Base-by-base conservation (phyloP, 345 rosid species). In the Arabis alpina region DNA sequence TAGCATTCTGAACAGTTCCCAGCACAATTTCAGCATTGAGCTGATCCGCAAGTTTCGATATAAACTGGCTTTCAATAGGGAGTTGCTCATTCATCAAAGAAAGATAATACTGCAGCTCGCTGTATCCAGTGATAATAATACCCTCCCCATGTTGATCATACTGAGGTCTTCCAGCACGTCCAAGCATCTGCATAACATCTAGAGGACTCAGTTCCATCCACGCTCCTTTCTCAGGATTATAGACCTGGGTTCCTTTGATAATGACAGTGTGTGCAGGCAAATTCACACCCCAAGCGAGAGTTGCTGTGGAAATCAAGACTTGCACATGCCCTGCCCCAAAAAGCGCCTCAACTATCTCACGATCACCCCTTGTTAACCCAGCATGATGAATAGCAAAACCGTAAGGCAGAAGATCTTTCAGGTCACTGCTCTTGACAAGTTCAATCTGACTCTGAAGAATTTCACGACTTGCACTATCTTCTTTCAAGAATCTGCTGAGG, bases 131-230 rank as follows among this genome's bases (percentile, higher is more conserved):
- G 72, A 94, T 91, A 72, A 94, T 89, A 70, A 94, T 94, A 51
- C 99, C 99, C 83, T 91, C 97, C 51, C 99, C 97, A 42, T 80
- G 78, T 14, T 90, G 77, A 84, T 94, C 99, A 80, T 81, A 94
- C 76, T 91, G 97, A 67, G 99, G 99, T 77, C 97, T 82, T 72
- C 99, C 97, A 13, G 97, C 99, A 82, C 99, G 97, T 70, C 99
- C 99, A 78, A 94, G 85, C 96, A 94, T 94, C 88, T 94, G 99
- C 99, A 94, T 91, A 55, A 94, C 92, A 84, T 94, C 97, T 65
- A 91, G 74, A 58, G 97, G 97, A 73, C 96, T 89, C 58, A 94
- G 82, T 70, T 94, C 97, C 19, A 91, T 89, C 97, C 97, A 94
- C 32, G 97, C 91, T 61, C 99, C 99, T 79, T 94, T 94, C 71